Conservation (phyloP, 768 basidiomycete species). For the Suillus subaureus region DNA sequence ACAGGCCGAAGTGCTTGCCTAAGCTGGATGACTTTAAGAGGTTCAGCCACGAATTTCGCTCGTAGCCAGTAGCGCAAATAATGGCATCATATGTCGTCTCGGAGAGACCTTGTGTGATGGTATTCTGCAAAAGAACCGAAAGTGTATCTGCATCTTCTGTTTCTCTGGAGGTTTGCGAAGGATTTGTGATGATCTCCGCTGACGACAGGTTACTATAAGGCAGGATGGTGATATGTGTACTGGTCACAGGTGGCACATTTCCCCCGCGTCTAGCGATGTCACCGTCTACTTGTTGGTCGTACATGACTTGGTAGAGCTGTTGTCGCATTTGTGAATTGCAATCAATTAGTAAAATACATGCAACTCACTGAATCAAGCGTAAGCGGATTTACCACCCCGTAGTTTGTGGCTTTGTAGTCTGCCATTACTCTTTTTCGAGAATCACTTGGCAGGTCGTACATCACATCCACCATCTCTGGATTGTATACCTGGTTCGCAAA, state of each 20-base stretch:
- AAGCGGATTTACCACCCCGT: constrained; percentile 52
- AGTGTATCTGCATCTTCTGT: constrained; percentile 12
- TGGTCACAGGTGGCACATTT: constrained; percentile 11
- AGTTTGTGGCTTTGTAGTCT: constrained; percentile 54
- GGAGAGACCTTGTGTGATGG: constrained; percentile 35
- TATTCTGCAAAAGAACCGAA: constrained; percentile 38
- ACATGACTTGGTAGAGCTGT: constrained; percentile 52
- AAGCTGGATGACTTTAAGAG: constrained; percentile 43
- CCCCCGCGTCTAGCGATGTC: constrained; percentile 40
- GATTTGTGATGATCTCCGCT: constrained; percentile 23
- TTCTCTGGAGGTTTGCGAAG: not conserved
- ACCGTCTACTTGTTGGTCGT: constrained; percentile 50
- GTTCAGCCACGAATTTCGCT: constrained; percentile 48
- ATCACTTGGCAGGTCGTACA: constrained; percentile 42
- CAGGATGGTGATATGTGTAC: constrained; percentile 39
- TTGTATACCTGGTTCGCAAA: constrained; percentile 60
- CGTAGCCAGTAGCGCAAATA: constrained; percentile 57
- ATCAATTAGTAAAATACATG: not conserved
- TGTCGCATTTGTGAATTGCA: not conserved
- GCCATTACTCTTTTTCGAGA: constrained; percentile 38
- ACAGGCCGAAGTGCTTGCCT: constrained; percentile 40
- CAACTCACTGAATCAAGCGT: constrained; percentile 44
- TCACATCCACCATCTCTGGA: constrained; percentile 43
- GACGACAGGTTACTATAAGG: constrained; percentile 41
- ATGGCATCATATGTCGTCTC: constrained; percentile 46